These are phyloP conservation scores for Cercospora janseana DNA, from an alignment of 2,329 filamentous ascomycete species.

Conservation along the genomic window DNA sequence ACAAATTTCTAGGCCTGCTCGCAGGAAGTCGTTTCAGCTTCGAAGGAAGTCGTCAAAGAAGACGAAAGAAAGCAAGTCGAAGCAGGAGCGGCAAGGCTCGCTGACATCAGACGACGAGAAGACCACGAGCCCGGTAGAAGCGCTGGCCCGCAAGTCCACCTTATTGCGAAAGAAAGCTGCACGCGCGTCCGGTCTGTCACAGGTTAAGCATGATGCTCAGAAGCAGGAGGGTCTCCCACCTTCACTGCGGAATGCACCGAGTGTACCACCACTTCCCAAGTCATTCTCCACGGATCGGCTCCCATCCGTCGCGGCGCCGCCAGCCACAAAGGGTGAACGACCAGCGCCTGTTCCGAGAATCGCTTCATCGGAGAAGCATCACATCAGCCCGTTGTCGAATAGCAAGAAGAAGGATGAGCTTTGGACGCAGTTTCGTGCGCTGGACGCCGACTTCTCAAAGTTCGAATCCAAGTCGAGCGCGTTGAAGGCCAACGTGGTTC, in stretches of 20 bases:
- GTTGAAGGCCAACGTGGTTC: conserved; percentile 73
- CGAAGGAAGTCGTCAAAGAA: conserved; percentile 25
- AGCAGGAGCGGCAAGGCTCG: conserved; percentile 14
- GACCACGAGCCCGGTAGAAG: conserved; percentile 16
- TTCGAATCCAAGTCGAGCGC: conserved; percentile 72
- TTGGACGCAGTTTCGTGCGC: conserved; percentile 64
- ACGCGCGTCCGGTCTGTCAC: conserved; percentile 16
- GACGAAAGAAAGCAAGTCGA: conserved; percentile 18
- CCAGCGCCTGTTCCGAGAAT: conserved; percentile 46
- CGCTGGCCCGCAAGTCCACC: conserved; percentile 22
- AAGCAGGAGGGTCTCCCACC: conserved; percentile 7
- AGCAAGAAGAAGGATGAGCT: conserved; percentile 66
- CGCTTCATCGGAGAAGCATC: conserved; percentile 37
- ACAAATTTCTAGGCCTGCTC: conserved; percentile 3
- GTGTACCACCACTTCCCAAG: conserved; percentile 45
- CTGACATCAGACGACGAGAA: conserved; percentile 22
- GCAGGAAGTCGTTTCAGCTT: conserved; percentile 18
- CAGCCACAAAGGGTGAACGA: conserved; percentile 37
- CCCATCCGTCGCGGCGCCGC: conserved; percentile 39
- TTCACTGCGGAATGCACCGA: conserved; percentile 27
- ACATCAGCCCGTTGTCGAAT: conserved; percentile 21
- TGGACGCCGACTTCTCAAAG: conserved; percentile 69
- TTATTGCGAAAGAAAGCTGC: conserved; percentile 27
- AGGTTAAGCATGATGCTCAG: conserved; percentile 15
- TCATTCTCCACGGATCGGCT: conserved; percentile 52